Base-by-base conservation (phyloP, 148 eudicot genomes). In the Rhododendron ovatum region DNA sequence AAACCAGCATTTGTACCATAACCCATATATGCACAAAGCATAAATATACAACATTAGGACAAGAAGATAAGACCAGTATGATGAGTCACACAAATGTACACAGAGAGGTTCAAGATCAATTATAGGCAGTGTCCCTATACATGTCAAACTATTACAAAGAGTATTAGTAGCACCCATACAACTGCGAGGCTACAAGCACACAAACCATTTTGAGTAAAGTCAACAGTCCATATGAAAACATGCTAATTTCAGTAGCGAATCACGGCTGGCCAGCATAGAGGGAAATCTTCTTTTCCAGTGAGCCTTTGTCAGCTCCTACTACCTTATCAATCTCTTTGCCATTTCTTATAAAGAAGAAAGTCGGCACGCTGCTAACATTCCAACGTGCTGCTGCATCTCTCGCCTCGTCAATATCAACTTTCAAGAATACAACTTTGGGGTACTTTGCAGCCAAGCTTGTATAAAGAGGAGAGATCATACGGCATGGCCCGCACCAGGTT, bases 401-500 rank as follows among this genome's bases (percentile, higher is more conserved):
- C 5, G 91, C 93, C 86, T 94, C 91, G 47, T 94, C 96, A 63
- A 94, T 92, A 85, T 94, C 96, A 39, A 83, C 89, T 87, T 94
- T 94, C 55, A 92, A 82, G 86, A 94, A 91, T 57, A 92, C 92
- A 37, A 83, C 91, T 37, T 91, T 92, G 4, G 90, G 88, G 61
- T 91, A 89, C 82, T 91, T 92, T 45, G 77, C 87, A 1, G 95
- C 95, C 86, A 94, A 86, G 84, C 77, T 91, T 65, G 90, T 85
- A 78, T 86, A 94, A 30, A 91, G 81, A 7, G 96, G 96, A 65
- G 95, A 86, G 48, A 94, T 89, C 83, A 45, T 63, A 57, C 95
- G 93, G 85, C 96, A 94, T 30, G 96, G 96, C 4, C 96, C 96
- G 78, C 96, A 94, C 96, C 96, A 94, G 75, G 92, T 91, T 83